Evolutionary conservation across 2,329 filamentous ascomycete species (phyloP).

Genomic region (Zymoseptoria crescenta): DNA sequence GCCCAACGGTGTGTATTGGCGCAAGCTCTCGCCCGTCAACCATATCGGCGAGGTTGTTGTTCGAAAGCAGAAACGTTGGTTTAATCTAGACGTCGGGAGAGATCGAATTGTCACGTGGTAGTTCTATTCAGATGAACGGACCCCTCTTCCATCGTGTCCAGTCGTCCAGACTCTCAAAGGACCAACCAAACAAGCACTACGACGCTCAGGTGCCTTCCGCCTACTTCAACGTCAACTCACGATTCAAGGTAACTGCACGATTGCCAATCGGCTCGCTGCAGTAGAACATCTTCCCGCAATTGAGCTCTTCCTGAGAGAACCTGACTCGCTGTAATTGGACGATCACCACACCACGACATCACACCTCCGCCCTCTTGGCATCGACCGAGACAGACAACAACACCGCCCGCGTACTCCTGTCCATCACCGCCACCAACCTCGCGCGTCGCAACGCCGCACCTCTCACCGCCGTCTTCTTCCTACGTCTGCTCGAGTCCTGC

Average conservation of each 20-base stretch:
- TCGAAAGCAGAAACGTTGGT: not conserved
- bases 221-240: not conserved
- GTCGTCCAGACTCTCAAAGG: not conserved
- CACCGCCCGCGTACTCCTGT: not conserved
- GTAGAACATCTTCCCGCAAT: not conserved
- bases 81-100: not conserved
- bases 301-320: not conserved
- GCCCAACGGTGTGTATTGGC: constrained; percentile 44
- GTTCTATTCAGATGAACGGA: not conserved
- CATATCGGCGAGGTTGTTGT: not conserved
- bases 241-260: not conserved
- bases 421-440: not conserved
- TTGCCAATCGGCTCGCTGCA: not conserved
- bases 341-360: not conserved
- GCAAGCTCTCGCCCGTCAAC: constrained; percentile 3
- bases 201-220: not conserved
- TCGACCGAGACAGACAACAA: not conserved
- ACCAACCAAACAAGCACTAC: not conserved
- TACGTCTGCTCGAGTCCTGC: not conserved
- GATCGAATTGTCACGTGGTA: not conserved
- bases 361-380: not conserved
- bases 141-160: not conserved
- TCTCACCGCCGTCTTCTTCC: not conserved
- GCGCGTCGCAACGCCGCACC: not conserved
- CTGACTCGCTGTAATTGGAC: not conserved